These are phyloP conservation scores for Zygoascus tannicola DNA, from an alignment of 805 yeast genomes.

Conservation along the genomic window DNA sequence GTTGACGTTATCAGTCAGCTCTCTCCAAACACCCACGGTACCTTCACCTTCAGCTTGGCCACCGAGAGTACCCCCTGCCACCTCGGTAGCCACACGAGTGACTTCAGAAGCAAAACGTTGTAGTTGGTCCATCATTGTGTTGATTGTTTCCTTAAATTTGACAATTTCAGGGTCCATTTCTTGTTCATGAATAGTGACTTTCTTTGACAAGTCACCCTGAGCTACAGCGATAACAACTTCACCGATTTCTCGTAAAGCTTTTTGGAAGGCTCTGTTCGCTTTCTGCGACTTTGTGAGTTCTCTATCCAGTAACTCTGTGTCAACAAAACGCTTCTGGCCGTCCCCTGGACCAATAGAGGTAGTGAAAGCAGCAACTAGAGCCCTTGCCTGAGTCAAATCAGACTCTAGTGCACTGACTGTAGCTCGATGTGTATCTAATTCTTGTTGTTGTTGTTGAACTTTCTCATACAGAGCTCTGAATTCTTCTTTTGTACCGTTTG, in stretches of 20 bases:
- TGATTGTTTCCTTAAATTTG: slow-evolving; percentile 71
- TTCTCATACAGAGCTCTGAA: slow-evolving; percentile 20
- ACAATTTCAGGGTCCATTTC: slow-evolving; percentile 73
- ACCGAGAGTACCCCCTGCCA: slow-evolving; percentile 82
- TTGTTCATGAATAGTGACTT: slow-evolving; percentile 61
- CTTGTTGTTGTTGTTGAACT: slow-evolving; percentile 29
- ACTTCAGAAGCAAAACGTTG: slow-evolving; percentile 76
- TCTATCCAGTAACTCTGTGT: slow-evolving; percentile 25
- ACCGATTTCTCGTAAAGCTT: slow-evolving; percentile 70
- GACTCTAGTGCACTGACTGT: slow-evolving; percentile 27
- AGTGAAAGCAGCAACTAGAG: slow-evolving; percentile 27
- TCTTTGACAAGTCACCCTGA: slow-evolving; percentile 76
- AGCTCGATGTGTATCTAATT: slow-evolving; percentile 27
- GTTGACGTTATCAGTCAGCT: slow-evolving; percentile 75
- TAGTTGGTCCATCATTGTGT: slow-evolving; percentile 82
- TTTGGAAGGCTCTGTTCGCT: slow-evolving; percentile 59
- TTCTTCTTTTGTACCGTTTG: slow-evolving; percentile 1
- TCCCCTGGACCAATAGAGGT: slow-evolving; percentile 21
- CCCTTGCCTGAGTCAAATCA: slow-evolving; percentile 27
- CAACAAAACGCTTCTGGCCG: slow-evolving; percentile 22
- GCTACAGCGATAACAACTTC: slow-evolving; percentile 84
- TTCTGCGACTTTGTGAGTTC: slow-evolving; percentile 34
- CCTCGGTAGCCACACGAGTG: slow-evolving; percentile 79
- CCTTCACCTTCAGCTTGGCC: slow-evolving; percentile 82
- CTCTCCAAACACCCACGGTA: slow-evolving; percentile 85